Evolutionary conservation across 2,329 filamentous ascomycete genomes (phyloP), one percentile per base, ranked within the genome.

Genomic region (Alternaria alternata): DNA sequence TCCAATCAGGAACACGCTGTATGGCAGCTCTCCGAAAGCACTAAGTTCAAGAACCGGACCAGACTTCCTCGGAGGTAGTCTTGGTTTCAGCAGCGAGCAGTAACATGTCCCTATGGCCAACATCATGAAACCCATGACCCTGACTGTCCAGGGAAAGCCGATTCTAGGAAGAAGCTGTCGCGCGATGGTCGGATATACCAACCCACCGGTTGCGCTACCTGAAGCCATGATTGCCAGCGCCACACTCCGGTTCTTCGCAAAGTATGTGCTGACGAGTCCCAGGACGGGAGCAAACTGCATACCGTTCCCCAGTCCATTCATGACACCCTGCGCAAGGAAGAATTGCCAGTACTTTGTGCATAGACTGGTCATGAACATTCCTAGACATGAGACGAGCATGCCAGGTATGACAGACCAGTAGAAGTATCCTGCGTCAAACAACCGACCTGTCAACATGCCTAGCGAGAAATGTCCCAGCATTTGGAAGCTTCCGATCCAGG

Each of bases 121-220:
- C 26, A 87, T 86, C 32, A 91, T 82, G 52, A 91, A 84, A 0
- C 85, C 88, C 62, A 89, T 81, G 0, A 85, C 82, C 0, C 88
- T 81, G n/a, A 89, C 82, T 0, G 89, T 88, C 87, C 88, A 90
- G 0, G 81, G 81, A 68, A 89, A 91, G 0, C 89, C 89, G 4
- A 90, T 77, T 18, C 79, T 80, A 0, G 87, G 86, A 2, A 89
- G 76, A 11, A 90, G 75, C 54, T 87, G 83, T 16, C 79, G 71
- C 1, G 81, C 79, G n/a, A 84, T 71, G 2, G 86, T 80, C 0
- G 89, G 88, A 69, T 89, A 91, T 3, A 91, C 81, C 22, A 90
- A 78, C 0, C 88, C 88, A 1, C 89, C 89, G 0, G 85, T 85
- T 0, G 84, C 84, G 26, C 86, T 87, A 1, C 89, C 90, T 0